Percentiles rank a stretch among this genome's conserved stretches.
Evolutionary conservation across 192 early-diverging fungal genomes (phyloP).

Genomic region (Backusella parvicylindrica): DNA sequence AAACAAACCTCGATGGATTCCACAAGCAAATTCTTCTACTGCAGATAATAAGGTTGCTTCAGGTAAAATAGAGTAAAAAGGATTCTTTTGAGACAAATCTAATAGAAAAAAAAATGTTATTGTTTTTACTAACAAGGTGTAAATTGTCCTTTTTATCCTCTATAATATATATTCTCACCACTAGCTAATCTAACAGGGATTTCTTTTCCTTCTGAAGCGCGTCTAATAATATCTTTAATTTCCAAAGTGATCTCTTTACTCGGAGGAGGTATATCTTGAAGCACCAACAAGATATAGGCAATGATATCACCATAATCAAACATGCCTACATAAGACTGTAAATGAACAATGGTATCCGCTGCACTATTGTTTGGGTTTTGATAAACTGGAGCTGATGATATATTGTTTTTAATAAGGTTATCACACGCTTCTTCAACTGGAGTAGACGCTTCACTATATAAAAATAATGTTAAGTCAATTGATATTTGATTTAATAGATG

Average conservation of each 20-base stretch:
- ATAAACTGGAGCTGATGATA: constrained; percentile 81
- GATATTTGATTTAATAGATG: too few species aligned
- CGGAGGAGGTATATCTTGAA: constrained; percentile 47
- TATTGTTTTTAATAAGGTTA: constrained; percentile 65
- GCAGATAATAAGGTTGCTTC: constrained; percentile 72
- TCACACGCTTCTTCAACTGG: constrained; percentile 73
- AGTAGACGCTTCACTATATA: constrained; percentile 45
- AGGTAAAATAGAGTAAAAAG: constrained; percentile 75
- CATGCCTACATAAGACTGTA: constrained; percentile 72
- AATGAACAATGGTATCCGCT: background rate
- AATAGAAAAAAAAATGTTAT: background rate
- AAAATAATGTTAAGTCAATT: background rate
- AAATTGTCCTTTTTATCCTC: constrained; percentile 32
- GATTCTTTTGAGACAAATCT: constrained; percentile 79
- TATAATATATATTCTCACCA: constrained; percentile 35
- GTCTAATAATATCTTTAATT: constrained; percentile 53
- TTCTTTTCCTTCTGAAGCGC: constrained; percentile 42
- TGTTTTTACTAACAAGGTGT: too few species aligned
- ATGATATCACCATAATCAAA: constrained; percentile 86
- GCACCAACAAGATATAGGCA: constrained; percentile 64
- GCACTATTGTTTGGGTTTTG: constrained; percentile 27
- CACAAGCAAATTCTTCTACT: constrained; percentile 71
- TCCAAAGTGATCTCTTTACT: constrained; percentile 43
- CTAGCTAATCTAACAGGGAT: constrained; percentile 62
- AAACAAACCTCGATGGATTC: constrained; percentile 69